A percentile compares a stretch with the other conserved stretches of the same genome.
Evolutionary conservation across 129 eudicot genomes (phyloP).

Genomic region (Tanacetum coccineum): DNA sequence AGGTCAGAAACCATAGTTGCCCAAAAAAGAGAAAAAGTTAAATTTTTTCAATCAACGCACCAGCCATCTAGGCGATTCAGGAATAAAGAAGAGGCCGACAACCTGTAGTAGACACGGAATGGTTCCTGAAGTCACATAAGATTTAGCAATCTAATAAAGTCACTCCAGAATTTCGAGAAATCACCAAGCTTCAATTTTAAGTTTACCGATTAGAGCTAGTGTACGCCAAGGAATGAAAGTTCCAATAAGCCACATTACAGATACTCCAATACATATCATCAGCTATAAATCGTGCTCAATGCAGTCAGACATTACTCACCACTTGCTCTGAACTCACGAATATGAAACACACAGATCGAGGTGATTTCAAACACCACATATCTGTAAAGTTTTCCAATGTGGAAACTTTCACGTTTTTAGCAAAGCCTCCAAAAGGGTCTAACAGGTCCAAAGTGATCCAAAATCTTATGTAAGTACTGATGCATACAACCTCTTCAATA

Average conservation of each 20-base stretch:
- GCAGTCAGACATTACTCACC: not conserved
- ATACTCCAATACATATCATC: conserved; percentile 52
- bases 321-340: not conserved
- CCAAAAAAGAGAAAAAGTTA: not conserved
- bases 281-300: not conserved
- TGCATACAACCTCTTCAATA: too few relatives aligned
- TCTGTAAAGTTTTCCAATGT: too few relatives aligned
- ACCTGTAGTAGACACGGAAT: conserved; percentile 69
- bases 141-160: not conserved
- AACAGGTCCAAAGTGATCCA: too few relatives aligned
- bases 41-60: conserved; percentile 36
- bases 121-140: conserved; percentile 44
- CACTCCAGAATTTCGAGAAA: conserved; percentile 16
- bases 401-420: too few relatives aligned
- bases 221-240: conserved; percentile 62
- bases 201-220: conserved; percentile 65
- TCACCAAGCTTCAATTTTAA: not conserved
- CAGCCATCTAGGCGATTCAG: conserved; percentile 98
- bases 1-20: too few relatives aligned
- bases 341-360: too few relatives aligned
- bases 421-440: too few relatives aligned
- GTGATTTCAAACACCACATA: too few relatives aligned
- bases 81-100: conserved; percentile 64
- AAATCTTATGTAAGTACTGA: too few relatives aligned
- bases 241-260: conserved; percentile 68